Conservation (phyloP, 2,329 filamentous ascomycete genomes). For the Epicoccum nigrum region DNA sequence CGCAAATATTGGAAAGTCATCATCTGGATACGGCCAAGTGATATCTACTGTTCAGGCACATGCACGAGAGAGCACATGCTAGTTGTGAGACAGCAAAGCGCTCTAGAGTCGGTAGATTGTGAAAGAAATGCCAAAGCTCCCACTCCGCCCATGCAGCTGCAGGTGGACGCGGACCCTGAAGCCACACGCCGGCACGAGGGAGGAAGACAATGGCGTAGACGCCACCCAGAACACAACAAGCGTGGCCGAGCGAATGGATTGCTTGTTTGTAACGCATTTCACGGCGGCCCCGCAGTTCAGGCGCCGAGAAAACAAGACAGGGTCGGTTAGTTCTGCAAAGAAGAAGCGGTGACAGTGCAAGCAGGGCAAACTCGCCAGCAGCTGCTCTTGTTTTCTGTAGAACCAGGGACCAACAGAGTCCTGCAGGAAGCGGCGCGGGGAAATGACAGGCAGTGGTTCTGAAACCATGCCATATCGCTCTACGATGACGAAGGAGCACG, state of each 20-base stretch:
- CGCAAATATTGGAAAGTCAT: background rate
- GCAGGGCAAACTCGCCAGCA: background rate
- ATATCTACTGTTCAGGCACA: background rate
- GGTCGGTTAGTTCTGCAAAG: conserved; percentile 2
- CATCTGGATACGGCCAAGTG: background rate
- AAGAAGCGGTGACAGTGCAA: conserved; percentile 10
- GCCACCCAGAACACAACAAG: conserved; percentile 4
- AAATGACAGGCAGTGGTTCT: conserved; percentile 16
- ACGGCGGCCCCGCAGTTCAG: conserved; percentile 19
- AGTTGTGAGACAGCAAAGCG: too few relatives aligned
- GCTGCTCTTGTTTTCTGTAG: background rate
- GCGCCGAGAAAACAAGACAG: background rate
- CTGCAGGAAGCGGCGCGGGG: conserved; percentile 13
- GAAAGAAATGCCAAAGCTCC: background rate
- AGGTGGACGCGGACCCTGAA: conserved; percentile 5
- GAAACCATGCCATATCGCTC: conserved; percentile 6
- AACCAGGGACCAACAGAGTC: too few relatives aligned
- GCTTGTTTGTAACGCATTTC: conserved; percentile 15
- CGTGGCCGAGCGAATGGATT: conserved; percentile 8
- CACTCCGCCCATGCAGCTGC: conserved; percentile 11
- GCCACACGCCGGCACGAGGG: too few relatives aligned
- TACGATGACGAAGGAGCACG: conserved; percentile 14
- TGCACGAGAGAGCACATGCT: background rate
- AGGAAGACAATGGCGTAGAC: conserved; percentile 14
- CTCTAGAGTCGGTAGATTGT: background rate